Percentiles rank a stretch among this genome's conserved stretches.
Conservation (phyloP, 805 yeast genomes). For the Ogataea zsoltii region DNA sequence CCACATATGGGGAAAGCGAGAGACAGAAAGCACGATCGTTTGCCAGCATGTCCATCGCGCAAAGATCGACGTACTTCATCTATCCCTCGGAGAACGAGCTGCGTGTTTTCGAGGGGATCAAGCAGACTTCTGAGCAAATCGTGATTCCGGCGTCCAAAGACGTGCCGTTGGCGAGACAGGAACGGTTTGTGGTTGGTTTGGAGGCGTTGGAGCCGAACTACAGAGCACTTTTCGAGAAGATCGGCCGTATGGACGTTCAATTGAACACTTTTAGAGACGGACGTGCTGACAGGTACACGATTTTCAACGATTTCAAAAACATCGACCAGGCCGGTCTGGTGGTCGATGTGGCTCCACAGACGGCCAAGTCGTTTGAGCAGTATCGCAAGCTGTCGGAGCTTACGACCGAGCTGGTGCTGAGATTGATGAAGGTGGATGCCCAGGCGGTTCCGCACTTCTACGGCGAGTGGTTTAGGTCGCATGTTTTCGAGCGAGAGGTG, state of each 20-base stretch:
- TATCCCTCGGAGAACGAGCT: slow-evolving; percentile 16
- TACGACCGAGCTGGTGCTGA: slow-evolving; percentile 11
- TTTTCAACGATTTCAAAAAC: slow-evolving; percentile 21
- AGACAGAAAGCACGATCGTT: too few relatives aligned
- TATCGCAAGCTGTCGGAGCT: slow-evolving; percentile 21
- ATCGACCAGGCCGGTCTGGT: slow-evolving; percentile 20
- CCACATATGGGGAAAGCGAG: too few relatives aligned
- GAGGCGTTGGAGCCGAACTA: slow-evolving; percentile 8
- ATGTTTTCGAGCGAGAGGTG: slow-evolving; percentile 12
- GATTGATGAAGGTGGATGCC: slow-evolving; percentile 7
- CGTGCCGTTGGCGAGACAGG: slow-evolving; percentile 20
- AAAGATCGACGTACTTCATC: slow-evolving; percentile 24
- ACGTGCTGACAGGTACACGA: slow-evolving; percentile 11
- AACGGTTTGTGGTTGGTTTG: slow-evolving; percentile 17
- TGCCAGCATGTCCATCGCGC: slow-evolving; percentile 6
- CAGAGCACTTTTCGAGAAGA: slow-evolving; percentile 6
- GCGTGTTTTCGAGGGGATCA: slow-evolving; percentile 17
- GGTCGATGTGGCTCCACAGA: slow-evolving; percentile 33
- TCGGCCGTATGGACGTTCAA: slow-evolving; percentile 16
- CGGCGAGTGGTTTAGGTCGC: slow-evolving; percentile 31
- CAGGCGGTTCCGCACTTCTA: slow-evolving; percentile 21
- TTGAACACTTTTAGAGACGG: slow-evolving; percentile 4
- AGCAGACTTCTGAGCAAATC: slow-evolving; percentile 14
- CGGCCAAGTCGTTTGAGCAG: slow-evolving; percentile 22
- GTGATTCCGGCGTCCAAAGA: slow-evolving; percentile 20